A percentile compares a stretch with the other conserved stretches of the same genome.
Evolutionary conservation across 257 asterid species (phyloP).

Genomic region (Petrea volubilis): DNA sequence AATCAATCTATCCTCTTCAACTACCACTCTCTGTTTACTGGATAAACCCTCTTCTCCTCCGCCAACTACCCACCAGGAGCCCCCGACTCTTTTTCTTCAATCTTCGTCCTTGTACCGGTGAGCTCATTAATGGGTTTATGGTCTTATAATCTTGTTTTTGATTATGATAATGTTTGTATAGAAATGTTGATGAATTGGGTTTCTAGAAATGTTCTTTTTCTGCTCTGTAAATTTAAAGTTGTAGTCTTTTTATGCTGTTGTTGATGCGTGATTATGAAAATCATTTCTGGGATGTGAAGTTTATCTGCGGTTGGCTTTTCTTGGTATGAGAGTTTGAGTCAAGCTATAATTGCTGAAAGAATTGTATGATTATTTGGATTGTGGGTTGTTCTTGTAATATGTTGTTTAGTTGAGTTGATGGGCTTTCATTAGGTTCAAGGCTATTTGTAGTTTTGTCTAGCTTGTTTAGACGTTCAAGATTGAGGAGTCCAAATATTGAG

Average conservation of each 20-base stretch:
- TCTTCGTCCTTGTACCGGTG: conserved; percentile 21
- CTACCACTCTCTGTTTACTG: background rate
- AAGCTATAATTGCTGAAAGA: background rate
- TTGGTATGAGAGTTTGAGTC: background rate
- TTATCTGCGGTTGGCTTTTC: background rate
- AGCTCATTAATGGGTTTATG: background rate
- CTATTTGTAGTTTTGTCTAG: too few relatives aligned
- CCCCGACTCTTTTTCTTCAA: background rate
- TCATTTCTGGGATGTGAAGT: background rate
- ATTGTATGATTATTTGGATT: background rate
- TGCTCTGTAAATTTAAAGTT: background rate
- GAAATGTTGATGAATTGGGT: background rate
- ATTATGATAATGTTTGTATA: background rate
- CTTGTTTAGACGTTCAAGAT: too few relatives aligned
- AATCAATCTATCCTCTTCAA: conserved; percentile 21
- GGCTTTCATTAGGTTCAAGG: background rate
- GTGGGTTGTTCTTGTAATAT: background rate
- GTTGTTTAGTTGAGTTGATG: background rate
- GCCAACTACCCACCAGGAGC: background rate
- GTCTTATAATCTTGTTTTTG: background rate
- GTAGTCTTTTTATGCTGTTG: background rate
- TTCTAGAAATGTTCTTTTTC: conserved; percentile 26
- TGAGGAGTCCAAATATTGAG: too few relatives aligned
- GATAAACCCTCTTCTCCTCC: conserved; percentile 36
- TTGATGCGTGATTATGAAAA: background rate